phyloP scores from a whole-genome alignment of 1,139 yeast genomes.

The Diutina mesorugosa region DNA sequence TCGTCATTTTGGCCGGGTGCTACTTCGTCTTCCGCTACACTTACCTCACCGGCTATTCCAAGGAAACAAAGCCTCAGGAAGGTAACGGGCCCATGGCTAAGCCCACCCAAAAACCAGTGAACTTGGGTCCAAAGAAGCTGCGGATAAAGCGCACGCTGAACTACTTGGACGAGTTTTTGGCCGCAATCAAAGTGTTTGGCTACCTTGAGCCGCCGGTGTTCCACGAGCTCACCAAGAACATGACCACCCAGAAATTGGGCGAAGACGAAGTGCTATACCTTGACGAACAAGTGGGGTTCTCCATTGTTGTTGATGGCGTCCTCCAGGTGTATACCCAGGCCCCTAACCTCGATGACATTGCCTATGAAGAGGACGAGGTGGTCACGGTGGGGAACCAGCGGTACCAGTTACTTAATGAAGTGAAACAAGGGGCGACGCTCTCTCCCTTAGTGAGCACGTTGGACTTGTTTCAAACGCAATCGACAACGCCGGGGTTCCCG shows the following conservation, averaged over 20 bases:
- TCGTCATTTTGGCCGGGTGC: slow-evolving; percentile 11
- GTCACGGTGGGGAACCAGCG: slow-evolving; percentile 35
- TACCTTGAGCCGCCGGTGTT: slow-evolving; percentile 83
- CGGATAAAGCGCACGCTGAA: slow-evolving; percentile 13
- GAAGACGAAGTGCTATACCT: slow-evolving; percentile 65
- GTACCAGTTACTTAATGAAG: slow-evolving; percentile 72
- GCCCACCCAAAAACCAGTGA: slow-evolving; percentile 3
- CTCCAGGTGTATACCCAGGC: slow-evolving; percentile 56
- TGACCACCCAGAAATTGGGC: slow-evolving; percentile 78
- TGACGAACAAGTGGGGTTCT: slow-evolving; percentile 65
- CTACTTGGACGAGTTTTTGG: slow-evolving; percentile 77
- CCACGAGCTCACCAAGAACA: slow-evolving; percentile 81
- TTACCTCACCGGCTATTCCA: slow-evolving; percentile 25
- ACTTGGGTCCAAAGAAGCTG: slow-evolving; percentile 10
- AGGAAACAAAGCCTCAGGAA: slow-evolving; percentile 9
- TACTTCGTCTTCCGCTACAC: slow-evolving; percentile 26
- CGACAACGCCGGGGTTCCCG: background rate
- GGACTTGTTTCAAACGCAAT: slow-evolving; percentile 32
- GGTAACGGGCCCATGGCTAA: background rate
- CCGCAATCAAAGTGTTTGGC: slow-evolving; percentile 90
- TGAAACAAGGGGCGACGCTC: slow-evolving; percentile 75
- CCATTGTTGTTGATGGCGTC: slow-evolving; percentile 89
- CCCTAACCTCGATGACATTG: slow-evolving; percentile 6
- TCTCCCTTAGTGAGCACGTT: slow-evolving; percentile 74
- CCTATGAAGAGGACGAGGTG: slow-evolving; percentile 25